Percentiles rank a stretch among this genome's conserved stretches.
Evolutionary conservation across 345 rosid genomes (phyloP).

Genomic region (Rhizophora mangle): DNA sequence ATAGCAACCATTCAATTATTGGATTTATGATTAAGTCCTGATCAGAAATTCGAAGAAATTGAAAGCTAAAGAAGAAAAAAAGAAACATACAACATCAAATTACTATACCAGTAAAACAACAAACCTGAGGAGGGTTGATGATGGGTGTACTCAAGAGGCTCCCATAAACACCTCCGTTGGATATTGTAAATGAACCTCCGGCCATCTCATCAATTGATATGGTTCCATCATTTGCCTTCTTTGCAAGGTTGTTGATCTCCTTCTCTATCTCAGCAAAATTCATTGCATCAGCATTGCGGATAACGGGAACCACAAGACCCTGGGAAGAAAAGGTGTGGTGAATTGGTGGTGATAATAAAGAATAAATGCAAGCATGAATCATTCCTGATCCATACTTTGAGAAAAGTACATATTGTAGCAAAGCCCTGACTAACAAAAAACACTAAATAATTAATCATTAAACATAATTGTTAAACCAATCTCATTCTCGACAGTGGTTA

Average conservation of each 20-base stretch:
- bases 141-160: conserved; percentile 97
- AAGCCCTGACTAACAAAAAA: too few species aligned
- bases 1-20: too few species aligned
- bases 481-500: too few species aligned
- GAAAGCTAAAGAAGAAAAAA: neutral
- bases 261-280: conserved; percentile 92
- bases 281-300: conserved; percentile 64
- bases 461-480: too few species aligned
- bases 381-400: too few species aligned
- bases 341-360: too few species aligned
- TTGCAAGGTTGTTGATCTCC: conserved; percentile 81
- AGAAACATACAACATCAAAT: neutral
- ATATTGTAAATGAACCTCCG: conserved; percentile 90
- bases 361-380: too few species aligned
- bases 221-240: conserved; percentile 85
- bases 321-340: conserved; percentile 15
- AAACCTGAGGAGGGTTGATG: conserved; percentile 97
- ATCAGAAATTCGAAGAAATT: neutral
- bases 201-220: conserved; percentile 99
- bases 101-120: neutral
- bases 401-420: too few species aligned
- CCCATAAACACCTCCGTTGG: conserved; percentile 89
- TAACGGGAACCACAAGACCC: conserved; percentile 91
- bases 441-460: too few species aligned
- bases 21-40: neutral